A percentile compares a stretch with the other conserved stretches of the same genome.
Conservation (phyloP, 768 basidiomycete genomes). For the Mycena pura region DNA sequence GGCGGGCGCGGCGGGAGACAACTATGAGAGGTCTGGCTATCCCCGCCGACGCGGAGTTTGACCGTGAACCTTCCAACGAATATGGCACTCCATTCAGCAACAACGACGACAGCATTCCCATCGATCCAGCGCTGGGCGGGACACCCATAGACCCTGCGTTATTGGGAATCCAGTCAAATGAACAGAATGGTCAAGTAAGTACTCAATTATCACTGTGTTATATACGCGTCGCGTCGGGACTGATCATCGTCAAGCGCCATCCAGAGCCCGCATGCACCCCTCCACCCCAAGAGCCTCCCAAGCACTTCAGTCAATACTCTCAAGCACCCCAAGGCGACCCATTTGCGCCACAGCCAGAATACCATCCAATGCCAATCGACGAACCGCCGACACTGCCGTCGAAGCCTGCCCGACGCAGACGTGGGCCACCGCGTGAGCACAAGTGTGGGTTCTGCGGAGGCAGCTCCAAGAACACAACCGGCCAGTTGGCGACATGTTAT, state of each 20-base stretch:
- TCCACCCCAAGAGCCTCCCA: slow-evolving; percentile 38
- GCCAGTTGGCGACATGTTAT: slow-evolving; percentile 76
- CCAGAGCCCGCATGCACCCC: slow-evolving; percentile 31
- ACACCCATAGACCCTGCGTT: slow-evolving; percentile 62
- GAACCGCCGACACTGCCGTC: slow-evolving; percentile 44
- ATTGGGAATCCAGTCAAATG: slow-evolving; percentile 36
- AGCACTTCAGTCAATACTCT: slow-evolving; percentile 60
- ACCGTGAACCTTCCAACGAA: slow-evolving; percentile 66
- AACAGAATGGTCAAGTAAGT: slow-evolving; percentile 46
- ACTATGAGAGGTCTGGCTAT: slow-evolving; percentile 71
- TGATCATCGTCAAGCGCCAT: slow-evolving; percentile 32
- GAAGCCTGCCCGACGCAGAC: slow-evolving; percentile 57
- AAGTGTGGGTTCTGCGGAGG: slow-evolving; percentile 82
- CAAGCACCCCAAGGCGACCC: slow-evolving; percentile 85
- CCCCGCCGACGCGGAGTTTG: slow-evolving; percentile 51
- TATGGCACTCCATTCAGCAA: slow-evolving; percentile 63
- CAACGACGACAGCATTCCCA: slow-evolving; percentile 72
- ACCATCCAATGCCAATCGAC: slow-evolving; percentile 55
- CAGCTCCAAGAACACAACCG: slow-evolving; percentile 61
- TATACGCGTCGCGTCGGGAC: slow-evolving; percentile 77
- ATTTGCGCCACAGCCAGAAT: slow-evolving; percentile 72
- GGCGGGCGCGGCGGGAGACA: slow-evolving; percentile 29
- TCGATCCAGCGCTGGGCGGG: slow-evolving; percentile 76
- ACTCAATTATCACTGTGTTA: slow-evolving; percentile 31
- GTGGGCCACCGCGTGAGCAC: slow-evolving; percentile 57